Percentiles rank a stretch among this genome's conserved stretches.
These are phyloP conservation scores for Liriodendron chinense DNA, from an alignment of 164 flowering plant species.

Conservation along the genomic window DNA sequence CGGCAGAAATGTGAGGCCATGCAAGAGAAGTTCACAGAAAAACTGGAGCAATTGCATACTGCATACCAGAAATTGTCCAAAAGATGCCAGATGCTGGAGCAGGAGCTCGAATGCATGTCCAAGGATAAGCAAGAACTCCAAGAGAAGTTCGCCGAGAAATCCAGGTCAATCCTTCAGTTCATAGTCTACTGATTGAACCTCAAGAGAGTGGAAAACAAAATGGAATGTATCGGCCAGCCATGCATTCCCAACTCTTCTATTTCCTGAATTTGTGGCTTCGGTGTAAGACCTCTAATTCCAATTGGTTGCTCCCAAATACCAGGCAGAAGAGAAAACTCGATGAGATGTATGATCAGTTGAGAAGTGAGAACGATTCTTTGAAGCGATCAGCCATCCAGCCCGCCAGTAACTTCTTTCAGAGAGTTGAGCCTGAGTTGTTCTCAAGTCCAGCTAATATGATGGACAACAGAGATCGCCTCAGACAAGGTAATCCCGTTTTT, in stretches of 20 bases:
- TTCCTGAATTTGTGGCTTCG: not conserved
- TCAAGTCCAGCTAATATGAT: conserved; percentile 59
- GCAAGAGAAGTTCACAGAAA: conserved; percentile 91
- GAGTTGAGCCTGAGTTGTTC: conserved; percentile 74
- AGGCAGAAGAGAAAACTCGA: conserved; percentile 98
- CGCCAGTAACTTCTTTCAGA: conserved; percentile 58
- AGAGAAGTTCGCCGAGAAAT: conserved; percentile 92
- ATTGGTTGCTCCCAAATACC: conserved; percentile 8
- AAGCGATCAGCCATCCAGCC: conserved; percentile 93
- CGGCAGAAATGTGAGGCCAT: conserved; percentile 89
- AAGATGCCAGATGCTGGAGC: conserved; percentile 93
- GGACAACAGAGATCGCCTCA: conserved; percentile 63
- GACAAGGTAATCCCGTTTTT: conserved; percentile 60
- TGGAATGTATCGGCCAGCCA: not conserved
- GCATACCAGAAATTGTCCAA: conserved; percentile 94
- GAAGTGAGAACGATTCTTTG: conserved; percentile 80
- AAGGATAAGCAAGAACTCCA: conserved; percentile 96
- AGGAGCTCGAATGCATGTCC: conserved; percentile 71
- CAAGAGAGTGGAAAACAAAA: not conserved
- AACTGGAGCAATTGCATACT: conserved; percentile 84
- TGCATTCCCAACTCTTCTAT: not conserved
- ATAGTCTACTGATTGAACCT: not conserved
- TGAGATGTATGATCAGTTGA: conserved; percentile 96
- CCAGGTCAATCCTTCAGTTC: conserved; percentile 48
- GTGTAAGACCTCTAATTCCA: not conserved